Conservation (phyloP, 2,329 filamentous ascomycete species). For the Cyphellophora europaea region DNA sequence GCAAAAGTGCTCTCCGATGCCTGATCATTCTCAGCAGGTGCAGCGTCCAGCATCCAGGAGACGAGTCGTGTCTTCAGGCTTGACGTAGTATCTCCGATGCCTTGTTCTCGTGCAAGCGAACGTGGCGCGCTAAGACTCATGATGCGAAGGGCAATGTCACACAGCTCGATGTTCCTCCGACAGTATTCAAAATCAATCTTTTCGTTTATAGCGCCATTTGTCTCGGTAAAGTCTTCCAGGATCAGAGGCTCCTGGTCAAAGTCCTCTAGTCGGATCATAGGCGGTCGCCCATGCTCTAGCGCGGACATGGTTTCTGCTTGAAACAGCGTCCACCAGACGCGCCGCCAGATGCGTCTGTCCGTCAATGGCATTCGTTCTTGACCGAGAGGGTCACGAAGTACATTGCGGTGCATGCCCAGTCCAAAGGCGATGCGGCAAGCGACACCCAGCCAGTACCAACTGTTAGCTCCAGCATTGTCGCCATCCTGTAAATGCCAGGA, state of each 20-base stretch:
- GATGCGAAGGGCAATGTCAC: conserved; percentile 35
- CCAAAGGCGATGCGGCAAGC: conserved; percentile 44
- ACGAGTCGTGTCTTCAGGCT: conserved; percentile 2
- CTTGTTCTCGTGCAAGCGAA: not conserved
- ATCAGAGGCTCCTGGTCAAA: conserved; percentile 33
- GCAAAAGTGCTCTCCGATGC: conserved; percentile 1
- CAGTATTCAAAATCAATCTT: conserved; percentile 35
- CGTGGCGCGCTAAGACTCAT: conserved; percentile 5
- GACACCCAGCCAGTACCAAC: conserved; percentile 45
- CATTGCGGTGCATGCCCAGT: conserved; percentile 43
- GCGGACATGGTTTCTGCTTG: conserved; percentile 36
- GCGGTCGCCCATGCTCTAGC: conserved; percentile 41
- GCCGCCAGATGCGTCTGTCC: conserved; percentile 34
- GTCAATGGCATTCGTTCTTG: conserved; percentile 30
- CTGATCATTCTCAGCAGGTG: not conserved
- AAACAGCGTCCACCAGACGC: conserved; percentile 34
- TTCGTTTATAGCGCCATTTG: conserved; percentile 39
- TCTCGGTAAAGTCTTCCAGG: conserved; percentile 31
- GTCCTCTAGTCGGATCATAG: conserved; percentile 33
- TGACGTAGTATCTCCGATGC: not conserved
- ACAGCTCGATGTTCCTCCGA: conserved; percentile 41
- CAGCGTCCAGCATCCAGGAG: conserved; percentile 3
- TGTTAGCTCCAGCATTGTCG: conserved; percentile 46
- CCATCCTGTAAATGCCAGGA: conserved; percentile 49
- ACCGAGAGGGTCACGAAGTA: no score